Evolutionary conservation across 1,284 basidiomycete species (phyloP), one percentile per base, ranked within the genome.

Genomic region (Cutaneotrichosporon cyanovorans): DNA sequence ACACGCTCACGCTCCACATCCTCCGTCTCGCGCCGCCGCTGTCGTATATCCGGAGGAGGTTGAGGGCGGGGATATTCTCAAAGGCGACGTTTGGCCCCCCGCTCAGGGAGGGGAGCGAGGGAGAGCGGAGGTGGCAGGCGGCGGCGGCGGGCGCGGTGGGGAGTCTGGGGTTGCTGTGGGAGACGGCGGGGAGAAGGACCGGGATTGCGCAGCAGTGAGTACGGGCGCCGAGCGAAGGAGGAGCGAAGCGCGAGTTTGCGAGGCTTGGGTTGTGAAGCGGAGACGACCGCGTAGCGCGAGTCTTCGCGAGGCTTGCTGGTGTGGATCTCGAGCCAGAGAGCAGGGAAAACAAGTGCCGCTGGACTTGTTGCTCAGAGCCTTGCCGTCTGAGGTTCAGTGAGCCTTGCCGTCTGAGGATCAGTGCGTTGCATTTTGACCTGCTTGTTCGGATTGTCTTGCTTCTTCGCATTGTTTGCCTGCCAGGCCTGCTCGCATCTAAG

Each of bases 1-100:
- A 92, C 74, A 91, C 87, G 57, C 78, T 84, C 59, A 77, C 88
- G 20, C 76, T 91, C 7, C 92, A 93, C 60, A 75, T 82, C 0
- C 77, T 95, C 2, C 87, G 89, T 1, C 79, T 93, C 34, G 73
- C 87, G 5, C 71, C 73, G 7, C 77, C 85, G n/a, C 78, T 82
- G 1, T 59, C 62, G 7, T 71, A 73, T 69, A 73, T 55, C 65
- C 78, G 45, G 9, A 54, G 63, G 16, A 44, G 68, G 30, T 31
- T 70, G 5, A 39, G 40, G 6, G 38, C 40, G 6, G 60, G 65
- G 14, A 39, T 62, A 4, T 59, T 63, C 51, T 55, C 59, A 16
- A 51, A 53, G 31, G 55, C 68, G 33, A 62, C 64, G 18, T 68
- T 69, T 49, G 66, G 68, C 1, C 66, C 68, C 15, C 65, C 66